Conservation (phyloP, 192 early-diverging fungal genomes). For the Entomortierella beljakovae region DNA sequence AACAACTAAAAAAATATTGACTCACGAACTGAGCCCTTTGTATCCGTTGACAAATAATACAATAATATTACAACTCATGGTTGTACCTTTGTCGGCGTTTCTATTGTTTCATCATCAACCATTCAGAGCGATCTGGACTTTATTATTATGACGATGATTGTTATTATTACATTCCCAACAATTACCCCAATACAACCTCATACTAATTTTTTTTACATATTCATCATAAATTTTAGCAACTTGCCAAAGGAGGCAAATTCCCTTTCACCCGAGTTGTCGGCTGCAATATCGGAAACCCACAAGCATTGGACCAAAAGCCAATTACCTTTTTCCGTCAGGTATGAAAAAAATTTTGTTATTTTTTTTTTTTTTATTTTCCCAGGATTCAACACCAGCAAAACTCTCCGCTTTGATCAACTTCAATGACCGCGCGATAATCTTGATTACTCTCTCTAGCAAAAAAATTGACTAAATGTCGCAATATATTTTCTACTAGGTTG, state of each 20-base stretch:
- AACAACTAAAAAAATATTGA: neutral
- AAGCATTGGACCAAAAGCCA: conserved; percentile 70
- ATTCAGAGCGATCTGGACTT: no score
- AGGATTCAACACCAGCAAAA: conserved; percentile 7
- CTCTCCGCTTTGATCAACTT: conserved; percentile 64
- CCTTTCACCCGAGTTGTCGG: conserved; percentile 51
- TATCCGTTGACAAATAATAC: no score
- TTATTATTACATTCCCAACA: neutral
- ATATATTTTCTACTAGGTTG: conserved; percentile 66
- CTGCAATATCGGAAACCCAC: conserved; percentile 62
- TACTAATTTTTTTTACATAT: neutral
- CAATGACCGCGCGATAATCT: conserved; percentile 35
- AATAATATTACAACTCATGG: no score
- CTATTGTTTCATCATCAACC: no score
- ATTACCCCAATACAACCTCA: neutral
- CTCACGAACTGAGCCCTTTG: no score
- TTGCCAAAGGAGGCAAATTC: conserved; percentile 41
- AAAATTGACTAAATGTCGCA: conserved; percentile 1
- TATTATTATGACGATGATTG: no score
- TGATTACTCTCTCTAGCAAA: neutral
- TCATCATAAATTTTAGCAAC: conserved; percentile 36
- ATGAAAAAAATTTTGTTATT: neutral
- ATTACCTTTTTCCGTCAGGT: conserved; percentile 98
- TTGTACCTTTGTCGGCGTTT: no score
- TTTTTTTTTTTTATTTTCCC: neutral